A percentile compares a stretch with the other conserved stretches of the same genome.
Evolutionary conservation across 179 eudicot species (phyloP).

Genomic region (Actinidia polygama): DNA sequence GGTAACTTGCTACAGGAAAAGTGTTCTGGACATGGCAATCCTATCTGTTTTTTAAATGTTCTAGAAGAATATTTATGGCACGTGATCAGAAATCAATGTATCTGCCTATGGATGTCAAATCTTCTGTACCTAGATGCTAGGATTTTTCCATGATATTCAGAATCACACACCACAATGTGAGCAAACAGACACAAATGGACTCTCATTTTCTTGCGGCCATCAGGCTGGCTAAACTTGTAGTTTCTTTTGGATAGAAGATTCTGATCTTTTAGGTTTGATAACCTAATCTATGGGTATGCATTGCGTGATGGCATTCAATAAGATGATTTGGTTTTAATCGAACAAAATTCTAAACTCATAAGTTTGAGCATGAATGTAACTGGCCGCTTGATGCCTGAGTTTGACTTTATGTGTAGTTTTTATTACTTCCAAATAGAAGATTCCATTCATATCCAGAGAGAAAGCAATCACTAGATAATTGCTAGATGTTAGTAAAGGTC

Average conservation of each 20-base stretch:
- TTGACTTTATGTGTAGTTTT: no score
- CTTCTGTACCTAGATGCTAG: neutral
- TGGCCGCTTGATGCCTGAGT: no score
- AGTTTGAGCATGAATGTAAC: no score
- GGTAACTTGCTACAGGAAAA: constrained; percentile 42
- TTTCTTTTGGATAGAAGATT: neutral
- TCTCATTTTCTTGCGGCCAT: neutral
- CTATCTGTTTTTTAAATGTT: neutral
- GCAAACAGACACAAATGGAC: neutral
- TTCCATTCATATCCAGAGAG: no score
- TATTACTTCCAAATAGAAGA: no score
- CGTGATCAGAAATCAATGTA: neutral
- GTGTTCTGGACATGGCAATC: neutral
- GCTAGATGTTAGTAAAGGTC: no score
- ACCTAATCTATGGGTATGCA: neutral
- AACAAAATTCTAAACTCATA: no score
- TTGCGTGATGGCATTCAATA: neutral
- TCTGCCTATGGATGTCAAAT: neutral
- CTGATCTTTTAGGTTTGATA: neutral
- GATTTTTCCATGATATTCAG: neutral
- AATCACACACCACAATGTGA: no score
- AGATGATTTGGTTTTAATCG: neutral
- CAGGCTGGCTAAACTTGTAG: constrained; percentile 9
- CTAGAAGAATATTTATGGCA: neutral
- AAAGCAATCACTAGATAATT: no score